Evolutionary conservation across 2,329 filamentous ascomycete species (phyloP), one percentile per base, ranked within the genome.

Genomic region (Oidium heveae): DNA sequence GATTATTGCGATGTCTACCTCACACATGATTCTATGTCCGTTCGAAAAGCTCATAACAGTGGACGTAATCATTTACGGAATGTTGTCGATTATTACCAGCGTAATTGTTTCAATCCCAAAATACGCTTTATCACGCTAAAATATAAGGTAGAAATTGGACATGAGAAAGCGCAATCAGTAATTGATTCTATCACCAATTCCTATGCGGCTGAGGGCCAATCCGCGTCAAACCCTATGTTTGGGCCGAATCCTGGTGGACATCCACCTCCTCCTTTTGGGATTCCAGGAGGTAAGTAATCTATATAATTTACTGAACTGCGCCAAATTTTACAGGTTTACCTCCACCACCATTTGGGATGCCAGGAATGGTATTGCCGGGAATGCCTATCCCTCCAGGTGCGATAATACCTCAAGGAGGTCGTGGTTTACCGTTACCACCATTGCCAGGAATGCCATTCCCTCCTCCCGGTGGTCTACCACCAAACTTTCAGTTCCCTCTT

Each of bases 1-100:
- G 91, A 98, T 69, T 98, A 98, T 71, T 98, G 91, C 77, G 91
- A 98, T 83, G 91, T 98, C 69, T 98, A 98, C 76, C 84, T 98
- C 63, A 98, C 91, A 61, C 91, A 98, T 76, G 91, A 98, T 75
- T 94, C 87, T 49, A 96, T 96, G 89, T 94, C 87, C 71, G 91
- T 98, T 70, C 88, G 91, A 64, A 96, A 96, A 73, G 91, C 91
- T 52, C 91, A 98, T 71, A 98, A 98, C 74, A 84, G 80, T 67
- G 91, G 91, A 58, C 80, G 89, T 63, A 98, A 98, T 72, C 91
- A 98, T 67, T 72, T 98, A 59, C 85, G 91, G 65, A 98, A 98
- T 69, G 91, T 98, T 33, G 83, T 95, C 63, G 88, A 95, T 67
- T 98, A 98, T 72, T 98, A 98, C 69, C 88, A 96, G 71, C 87